Evolutionary conservation across 768 basidiomycete species (phyloP).

Genomic region (Termitomyces sp.): DNA sequence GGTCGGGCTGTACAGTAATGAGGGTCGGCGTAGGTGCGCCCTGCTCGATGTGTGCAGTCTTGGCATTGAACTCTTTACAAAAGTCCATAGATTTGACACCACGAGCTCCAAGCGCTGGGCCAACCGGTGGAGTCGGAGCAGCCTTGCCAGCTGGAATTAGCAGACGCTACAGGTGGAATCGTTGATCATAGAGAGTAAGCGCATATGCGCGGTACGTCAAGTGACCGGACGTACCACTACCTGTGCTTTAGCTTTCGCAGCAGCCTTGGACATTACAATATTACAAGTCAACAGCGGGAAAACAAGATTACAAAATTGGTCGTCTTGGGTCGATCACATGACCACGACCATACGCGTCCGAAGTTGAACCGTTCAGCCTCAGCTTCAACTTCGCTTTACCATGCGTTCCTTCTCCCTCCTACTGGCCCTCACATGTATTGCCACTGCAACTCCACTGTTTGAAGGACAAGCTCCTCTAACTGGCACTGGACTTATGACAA

Average conservation of each 20-base stretch:
- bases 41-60: constrained; percentile 81
- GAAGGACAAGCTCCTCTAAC: constrained; percentile 36
- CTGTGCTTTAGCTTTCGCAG: constrained; percentile 60
- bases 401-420: constrained; percentile 50
- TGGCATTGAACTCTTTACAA: constrained; percentile 99
- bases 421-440: constrained; percentile 41
- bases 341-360: neutral
- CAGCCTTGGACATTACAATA: constrained; percentile 62
- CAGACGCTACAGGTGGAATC: constrained; percentile 53
- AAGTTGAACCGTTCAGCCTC: too few species aligned
- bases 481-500: constrained; percentile 18
- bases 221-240: constrained; percentile 57
- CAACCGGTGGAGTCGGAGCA: constrained; percentile 92
- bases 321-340: constrained; percentile 5
- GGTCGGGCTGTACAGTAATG: constrained; percentile 92
- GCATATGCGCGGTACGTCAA: neutral
- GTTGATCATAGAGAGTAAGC: constrained; percentile 8
- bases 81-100: constrained; percentile 99
- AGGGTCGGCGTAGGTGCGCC: constrained; percentile 89
- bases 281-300: constrained; percentile 1
- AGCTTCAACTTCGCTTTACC: constrained; percentile 10
- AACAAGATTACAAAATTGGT: too few species aligned
- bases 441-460: constrained; percentile 36
- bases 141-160: constrained; percentile 93
- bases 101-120: constrained; percentile 94